phyloP scores from a whole-genome alignment of 176 grass and related monocot species.

The Cenchrus purpureus region DNA sequence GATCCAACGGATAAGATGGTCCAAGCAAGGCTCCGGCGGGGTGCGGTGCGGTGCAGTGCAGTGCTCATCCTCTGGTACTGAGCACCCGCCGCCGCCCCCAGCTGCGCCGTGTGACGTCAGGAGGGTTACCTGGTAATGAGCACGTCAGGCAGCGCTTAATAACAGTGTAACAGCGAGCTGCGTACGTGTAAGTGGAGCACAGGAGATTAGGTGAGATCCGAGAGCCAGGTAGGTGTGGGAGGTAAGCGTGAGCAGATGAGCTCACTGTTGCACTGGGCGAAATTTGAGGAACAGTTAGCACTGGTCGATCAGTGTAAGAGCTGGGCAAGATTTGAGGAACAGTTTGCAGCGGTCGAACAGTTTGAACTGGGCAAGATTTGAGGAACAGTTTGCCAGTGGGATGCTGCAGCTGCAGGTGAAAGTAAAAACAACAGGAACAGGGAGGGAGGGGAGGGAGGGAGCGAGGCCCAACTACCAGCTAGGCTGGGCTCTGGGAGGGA shows the following conservation, averaged over 20 bases:
- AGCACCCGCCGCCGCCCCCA: background rate
- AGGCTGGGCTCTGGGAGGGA: no score
- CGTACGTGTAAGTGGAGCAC: conserved; percentile 17
- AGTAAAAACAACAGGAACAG: no score
- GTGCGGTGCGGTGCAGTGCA: no score
- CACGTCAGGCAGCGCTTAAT: background rate
- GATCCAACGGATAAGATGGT: background rate
- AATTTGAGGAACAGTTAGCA: background rate
- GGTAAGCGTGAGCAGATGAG: background rate
- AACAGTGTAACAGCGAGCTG: background rate
- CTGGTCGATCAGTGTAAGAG: background rate
- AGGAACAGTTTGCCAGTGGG: background rate
- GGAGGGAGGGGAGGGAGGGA: no score
- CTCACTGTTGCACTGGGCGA: background rate
- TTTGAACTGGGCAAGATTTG: background rate
- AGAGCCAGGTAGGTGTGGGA: background rate
- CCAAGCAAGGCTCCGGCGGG: background rate
- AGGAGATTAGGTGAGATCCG: conserved; percentile 32
- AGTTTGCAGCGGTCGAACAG: background rate
- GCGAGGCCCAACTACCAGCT: no score
- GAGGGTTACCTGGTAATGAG: background rate
- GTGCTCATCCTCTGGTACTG: no score
- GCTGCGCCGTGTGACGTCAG: background rate
- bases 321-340: background rate
- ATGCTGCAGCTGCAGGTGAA: no score